Evolutionary conservation across 805 yeast genomes (phyloP).

Genomic region (Wickerhamomyces ciferrii): DNA sequence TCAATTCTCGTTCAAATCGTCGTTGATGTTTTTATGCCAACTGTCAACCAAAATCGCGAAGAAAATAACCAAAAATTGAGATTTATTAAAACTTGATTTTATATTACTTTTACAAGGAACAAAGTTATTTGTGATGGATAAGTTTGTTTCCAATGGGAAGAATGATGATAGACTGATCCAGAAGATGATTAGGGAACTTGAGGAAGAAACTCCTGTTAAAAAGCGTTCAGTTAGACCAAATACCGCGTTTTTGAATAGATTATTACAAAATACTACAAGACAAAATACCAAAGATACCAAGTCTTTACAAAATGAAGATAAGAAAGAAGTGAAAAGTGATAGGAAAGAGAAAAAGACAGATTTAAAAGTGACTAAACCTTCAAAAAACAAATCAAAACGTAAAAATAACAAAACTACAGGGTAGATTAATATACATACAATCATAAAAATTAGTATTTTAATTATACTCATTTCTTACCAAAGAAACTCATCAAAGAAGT

Average conservation of each 20-base stretch:
- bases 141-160: neutral
- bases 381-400: too few relatives aligned
- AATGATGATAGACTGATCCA: neutral
- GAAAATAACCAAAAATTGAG: too few relatives aligned
- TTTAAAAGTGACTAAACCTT: too few relatives aligned
- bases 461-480: constrained; percentile 28
- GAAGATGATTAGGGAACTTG: constrained; percentile 1
- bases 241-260: neutral
- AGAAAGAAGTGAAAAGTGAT: neutral
- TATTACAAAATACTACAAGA: neutral
- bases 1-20: too few relatives aligned
- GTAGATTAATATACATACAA: too few relatives aligned
- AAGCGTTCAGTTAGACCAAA: neutral
- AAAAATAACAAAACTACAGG: too few relatives aligned
- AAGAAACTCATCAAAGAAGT: constrained; percentile 44
- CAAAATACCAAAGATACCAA: neutral
- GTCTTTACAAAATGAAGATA: too few relatives aligned
- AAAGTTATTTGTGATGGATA: neutral
- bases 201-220: neutral
- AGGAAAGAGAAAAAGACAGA: too few relatives aligned
- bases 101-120: neutral
- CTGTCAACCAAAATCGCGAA: too few relatives aligned
- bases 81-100: too few relatives aligned
- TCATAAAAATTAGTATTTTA: too few relatives aligned
- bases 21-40: too few relatives aligned